phyloP scores from a whole-genome alignment of 495 filamentous ascomycete species.

The Aspergillus homomorphus region DNA sequence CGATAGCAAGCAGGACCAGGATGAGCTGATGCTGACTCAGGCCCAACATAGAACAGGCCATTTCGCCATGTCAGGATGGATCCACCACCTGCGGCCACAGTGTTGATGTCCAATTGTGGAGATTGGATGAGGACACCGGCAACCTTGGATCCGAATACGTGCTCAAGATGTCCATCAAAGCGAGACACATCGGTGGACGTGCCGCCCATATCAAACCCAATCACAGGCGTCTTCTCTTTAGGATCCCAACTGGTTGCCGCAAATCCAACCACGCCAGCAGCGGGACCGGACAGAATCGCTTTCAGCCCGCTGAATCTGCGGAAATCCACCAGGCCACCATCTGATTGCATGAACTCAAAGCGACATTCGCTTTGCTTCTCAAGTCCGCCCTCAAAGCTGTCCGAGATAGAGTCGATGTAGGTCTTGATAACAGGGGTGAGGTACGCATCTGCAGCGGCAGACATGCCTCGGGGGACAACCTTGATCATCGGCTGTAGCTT shows the following conservation, averaged over 20 bases:
- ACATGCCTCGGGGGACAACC: slow-evolving; percentile 74
- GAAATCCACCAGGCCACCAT: slow-evolving; percentile 55
- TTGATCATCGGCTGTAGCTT: slow-evolving; percentile 83
- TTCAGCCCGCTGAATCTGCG: slow-evolving; percentile 56
- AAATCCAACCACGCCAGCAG: slow-evolving; percentile 82
- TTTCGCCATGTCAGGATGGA: slow-evolving; percentile 88
- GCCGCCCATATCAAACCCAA: slow-evolving; percentile 96
- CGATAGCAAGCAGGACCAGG: slow-evolving; percentile 93
- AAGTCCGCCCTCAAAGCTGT: slow-evolving; percentile 50
- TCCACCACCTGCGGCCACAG: slow-evolving; percentile 90
- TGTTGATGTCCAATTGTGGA: slow-evolving; percentile 97
- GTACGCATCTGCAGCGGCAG: slow-evolving; percentile 92
- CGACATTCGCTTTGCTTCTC: slow-evolving; percentile 43
- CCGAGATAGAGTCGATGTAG: slow-evolving; percentile 86
- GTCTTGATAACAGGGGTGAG: slow-evolving; percentile 93
- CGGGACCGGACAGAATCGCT: slow-evolving; percentile 59
- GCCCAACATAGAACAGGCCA: slow-evolving; percentile 93
- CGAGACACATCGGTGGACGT: slow-evolving; percentile 94
- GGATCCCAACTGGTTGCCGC: slow-evolving; percentile 90
- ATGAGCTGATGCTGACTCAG: slow-evolving; percentile 89
- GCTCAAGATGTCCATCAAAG: slow-evolving; percentile 90
- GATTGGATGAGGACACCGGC: slow-evolving; percentile 94
- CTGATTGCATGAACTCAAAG: slow-evolving; percentile 56
- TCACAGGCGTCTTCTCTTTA: slow-evolving; percentile 81
- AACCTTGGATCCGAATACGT: slow-evolving; percentile 96